A percentile compares a stretch with the other conserved stretches of the same genome.
Evolutionary conservation across 768 basidiomycete species (phyloP).

Genomic region (Thelephora ganbajun): DNA sequence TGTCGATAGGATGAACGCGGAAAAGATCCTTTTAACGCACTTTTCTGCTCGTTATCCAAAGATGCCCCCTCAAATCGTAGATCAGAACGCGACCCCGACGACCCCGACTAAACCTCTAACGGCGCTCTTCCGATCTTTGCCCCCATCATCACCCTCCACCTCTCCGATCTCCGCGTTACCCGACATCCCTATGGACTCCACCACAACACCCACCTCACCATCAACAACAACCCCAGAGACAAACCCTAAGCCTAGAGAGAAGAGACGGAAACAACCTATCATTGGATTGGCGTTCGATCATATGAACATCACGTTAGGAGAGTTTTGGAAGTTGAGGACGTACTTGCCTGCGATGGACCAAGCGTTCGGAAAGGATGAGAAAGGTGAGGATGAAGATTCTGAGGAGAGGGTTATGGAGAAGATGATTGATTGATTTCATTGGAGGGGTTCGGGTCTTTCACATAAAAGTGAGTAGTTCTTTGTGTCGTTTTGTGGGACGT

Average conservation of each 20-base stretch:
- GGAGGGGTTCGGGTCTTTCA: background rate
- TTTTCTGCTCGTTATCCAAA: conserved; percentile 93
- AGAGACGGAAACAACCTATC: conserved; percentile 8
- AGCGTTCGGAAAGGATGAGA: conserved; percentile 31
- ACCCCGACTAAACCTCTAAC: background rate
- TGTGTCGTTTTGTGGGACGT: background rate
- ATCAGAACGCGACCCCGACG: background rate
- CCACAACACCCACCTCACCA: background rate
- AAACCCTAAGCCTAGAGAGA: conserved; percentile 6
- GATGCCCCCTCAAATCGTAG: conserved; percentile 39
- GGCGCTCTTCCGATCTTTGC: no score
- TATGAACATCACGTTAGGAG: conserved; percentile 51
- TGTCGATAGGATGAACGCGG: conserved; percentile 60
- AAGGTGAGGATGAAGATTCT: conserved; percentile 32
- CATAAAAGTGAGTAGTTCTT: conserved; percentile 4
- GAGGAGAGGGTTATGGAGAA: conserved; percentile 11
- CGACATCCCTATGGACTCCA: no score
- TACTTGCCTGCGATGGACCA: conserved; percentile 63
- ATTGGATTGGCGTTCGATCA: conserved; percentile 78
- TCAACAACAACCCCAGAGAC: conserved; percentile 5
- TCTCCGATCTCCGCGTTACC: no score
- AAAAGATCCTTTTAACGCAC: conserved; percentile 82
- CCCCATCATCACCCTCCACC: no score
- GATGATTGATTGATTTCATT: no score
- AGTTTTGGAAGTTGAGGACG: conserved; percentile 77